A percentile compares a stretch with the other conserved stretches of the same genome.
These are phyloP conservation scores for Kodamaea kaohsiungensis DNA, from an alignment of 805 yeast species.

Conservation along the genomic window DNA sequence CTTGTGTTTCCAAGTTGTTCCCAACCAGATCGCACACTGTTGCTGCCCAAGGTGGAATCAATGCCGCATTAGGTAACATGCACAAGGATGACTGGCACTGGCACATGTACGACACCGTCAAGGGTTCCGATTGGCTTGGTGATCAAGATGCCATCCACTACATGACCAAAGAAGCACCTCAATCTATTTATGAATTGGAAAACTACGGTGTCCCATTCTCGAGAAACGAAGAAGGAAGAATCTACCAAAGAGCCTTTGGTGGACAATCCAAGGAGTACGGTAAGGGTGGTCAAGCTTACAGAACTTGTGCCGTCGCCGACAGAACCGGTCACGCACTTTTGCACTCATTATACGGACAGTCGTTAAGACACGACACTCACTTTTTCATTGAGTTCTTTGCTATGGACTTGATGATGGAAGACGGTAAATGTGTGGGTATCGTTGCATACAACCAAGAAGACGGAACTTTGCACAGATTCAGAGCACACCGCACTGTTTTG, in stretches of 20 bases:
- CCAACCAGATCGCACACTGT: slow-evolving; percentile 99
- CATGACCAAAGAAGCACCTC: slow-evolving; percentile 98
- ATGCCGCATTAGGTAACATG: slow-evolving; percentile 98
- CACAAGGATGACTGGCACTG: slow-evolving; percentile 98
- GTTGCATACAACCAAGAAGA: slow-evolving; percentile 98
- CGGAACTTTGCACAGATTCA: slow-evolving; percentile 96
- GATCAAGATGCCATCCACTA: slow-evolving; percentile 99
- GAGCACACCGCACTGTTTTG: slow-evolving; percentile 92
- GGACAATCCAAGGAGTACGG: slow-evolving; percentile 96
- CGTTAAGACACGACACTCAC: slow-evolving; percentile 94
- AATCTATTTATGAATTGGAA: slow-evolving; percentile 92
- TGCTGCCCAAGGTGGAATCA: slow-evolving; percentile 99
- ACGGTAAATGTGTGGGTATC: slow-evolving; percentile 95
- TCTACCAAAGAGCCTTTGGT: slow-evolving; percentile 98
- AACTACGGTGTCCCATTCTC: slow-evolving; percentile 99
- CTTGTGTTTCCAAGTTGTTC: slow-evolving; percentile 94
- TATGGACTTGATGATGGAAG: slow-evolving; percentile 88
- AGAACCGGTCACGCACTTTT: slow-evolving; percentile 97
- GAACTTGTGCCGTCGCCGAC: slow-evolving; percentile 99
- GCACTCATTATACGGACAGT: slow-evolving; percentile 95
- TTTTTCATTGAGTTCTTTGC: slow-evolving; percentile 98
- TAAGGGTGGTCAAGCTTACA: slow-evolving; percentile 98
- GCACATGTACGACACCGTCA: slow-evolving; percentile 99
- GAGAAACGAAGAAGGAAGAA: slow-evolving; percentile 93
- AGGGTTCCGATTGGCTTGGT: slow-evolving; percentile 99